phyloP scores from a whole-genome alignment of 2,329 filamentous ascomycete genomes.

The Calonectria hongkongensis region DNA sequence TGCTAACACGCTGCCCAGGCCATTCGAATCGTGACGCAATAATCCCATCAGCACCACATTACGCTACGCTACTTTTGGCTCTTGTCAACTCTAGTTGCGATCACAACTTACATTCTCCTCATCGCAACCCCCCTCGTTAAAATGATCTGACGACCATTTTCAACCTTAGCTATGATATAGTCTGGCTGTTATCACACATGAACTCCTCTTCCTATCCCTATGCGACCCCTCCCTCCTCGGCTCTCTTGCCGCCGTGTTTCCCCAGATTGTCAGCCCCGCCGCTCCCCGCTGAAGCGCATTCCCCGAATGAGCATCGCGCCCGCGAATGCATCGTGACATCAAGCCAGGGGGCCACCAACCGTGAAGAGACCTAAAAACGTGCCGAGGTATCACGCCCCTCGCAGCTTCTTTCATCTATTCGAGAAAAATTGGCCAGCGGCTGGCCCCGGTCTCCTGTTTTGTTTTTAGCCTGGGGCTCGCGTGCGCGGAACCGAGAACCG shows the following conservation, averaged over 20 bases:
- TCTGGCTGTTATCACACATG: not conserved
- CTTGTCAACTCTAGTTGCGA: not conserved
- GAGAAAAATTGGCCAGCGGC: not conserved
- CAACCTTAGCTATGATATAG: not conserved
- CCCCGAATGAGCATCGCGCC: conserved; percentile 28
- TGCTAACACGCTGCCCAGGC: not conserved
- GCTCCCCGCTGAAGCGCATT: conserved; percentile 31
- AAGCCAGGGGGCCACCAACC: not conserved
- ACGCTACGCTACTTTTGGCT: not conserved
- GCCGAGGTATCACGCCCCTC: conserved; percentile 23
- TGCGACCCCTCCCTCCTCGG: conserved; percentile 5
- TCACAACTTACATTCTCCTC: not conserved
- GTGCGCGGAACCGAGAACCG: not conserved
- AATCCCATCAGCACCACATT: not conserved
- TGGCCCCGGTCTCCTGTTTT: too few relatives aligned
- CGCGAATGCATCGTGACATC: conserved; percentile 4
- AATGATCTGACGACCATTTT: conserved; percentile 30
- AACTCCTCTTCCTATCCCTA: not conserved
- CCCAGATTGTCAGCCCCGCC: conserved; percentile 34
- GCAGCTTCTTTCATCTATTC: not conserved
- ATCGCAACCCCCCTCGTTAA: not conserved
- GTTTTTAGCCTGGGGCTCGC: conserved; percentile 1
- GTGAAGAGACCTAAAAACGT: not conserved
- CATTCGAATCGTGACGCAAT: too few relatives aligned
- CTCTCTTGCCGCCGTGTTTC: conserved; percentile 36